Percentiles rank a stretch among this genome's conserved stretches.
Evolutionary conservation across 2,329 filamentous ascomycete species (phyloP).

Genomic region (Cercospora berteroae): DNA sequence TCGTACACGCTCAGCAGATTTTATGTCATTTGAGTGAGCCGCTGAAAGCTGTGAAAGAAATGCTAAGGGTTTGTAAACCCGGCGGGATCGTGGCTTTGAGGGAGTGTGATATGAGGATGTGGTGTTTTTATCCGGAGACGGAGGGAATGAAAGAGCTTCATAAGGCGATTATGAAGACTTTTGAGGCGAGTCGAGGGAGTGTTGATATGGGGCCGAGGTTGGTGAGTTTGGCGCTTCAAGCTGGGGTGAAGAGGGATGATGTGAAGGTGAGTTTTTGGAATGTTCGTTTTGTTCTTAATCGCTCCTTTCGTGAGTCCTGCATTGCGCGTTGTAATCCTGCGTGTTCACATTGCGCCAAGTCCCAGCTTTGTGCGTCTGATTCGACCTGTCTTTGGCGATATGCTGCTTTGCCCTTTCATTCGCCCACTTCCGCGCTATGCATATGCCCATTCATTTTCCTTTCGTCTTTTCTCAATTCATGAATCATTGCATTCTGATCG

Average conservation of each 20-base stretch:
- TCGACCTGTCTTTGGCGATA: too few species aligned
- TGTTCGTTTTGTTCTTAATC: too few species aligned
- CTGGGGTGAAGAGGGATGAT: slow-evolving; percentile 40
- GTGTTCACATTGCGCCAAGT: too few species aligned
- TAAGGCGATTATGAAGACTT: slow-evolving; percentile 37
- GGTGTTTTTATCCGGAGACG: slow-evolving; percentile 39
- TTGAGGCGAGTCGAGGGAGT: slow-evolving; percentile 31
- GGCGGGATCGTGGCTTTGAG: slow-evolving; percentile 55
- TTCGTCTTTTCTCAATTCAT: too few species aligned
- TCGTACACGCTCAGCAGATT: slow-evolving; percentile 61
- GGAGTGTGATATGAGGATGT: slow-evolving; percentile 43
- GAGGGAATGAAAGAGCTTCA: slow-evolving; percentile 39
- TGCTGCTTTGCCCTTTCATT: too few species aligned
- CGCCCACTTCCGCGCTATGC: too few species aligned
- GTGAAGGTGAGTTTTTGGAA: slow-evolving; percentile 31
- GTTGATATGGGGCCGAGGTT: slow-evolving; percentile 31
- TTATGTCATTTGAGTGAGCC: slow-evolving; percentile 57
- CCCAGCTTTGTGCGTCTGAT: too few species aligned
- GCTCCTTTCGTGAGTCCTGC: too few species aligned
- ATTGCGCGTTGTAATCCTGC: not conserved
- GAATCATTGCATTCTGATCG: not conserved
- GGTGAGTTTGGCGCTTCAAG: slow-evolving; percentile 39
- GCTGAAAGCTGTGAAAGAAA: slow-evolving; percentile 51
- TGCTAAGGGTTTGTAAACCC: slow-evolving; percentile 54
- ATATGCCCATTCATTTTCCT: too few species aligned